phyloP scores from a whole-genome alignment of 2,329 filamentous ascomycete species.

The Pseudocercospora fijiensis region DNA sequence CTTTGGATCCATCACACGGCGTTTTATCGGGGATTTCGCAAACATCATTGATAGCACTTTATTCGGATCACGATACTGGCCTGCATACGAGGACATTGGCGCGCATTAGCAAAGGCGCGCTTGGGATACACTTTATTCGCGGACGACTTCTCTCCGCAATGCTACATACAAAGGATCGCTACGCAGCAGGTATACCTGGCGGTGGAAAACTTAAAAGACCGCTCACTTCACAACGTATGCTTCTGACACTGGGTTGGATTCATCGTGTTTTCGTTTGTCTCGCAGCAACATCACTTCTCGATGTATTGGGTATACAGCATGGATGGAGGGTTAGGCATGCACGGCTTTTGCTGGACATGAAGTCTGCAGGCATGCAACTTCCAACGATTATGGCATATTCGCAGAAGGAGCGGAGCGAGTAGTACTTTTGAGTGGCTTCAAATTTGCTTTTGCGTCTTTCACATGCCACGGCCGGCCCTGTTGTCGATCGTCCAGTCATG shows the following conservation, averaged over 20 bases:
- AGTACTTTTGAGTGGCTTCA: neutral
- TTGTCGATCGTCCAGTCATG: neutral
- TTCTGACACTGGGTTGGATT: neutral
- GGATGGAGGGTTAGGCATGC: constrained; percentile 7
- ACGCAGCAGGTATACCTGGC: constrained; percentile 10
- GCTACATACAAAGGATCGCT: constrained; percentile 8
- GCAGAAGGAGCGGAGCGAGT: neutral
- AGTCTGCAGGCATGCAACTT: constrained; percentile 12
- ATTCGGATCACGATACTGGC: neutral
- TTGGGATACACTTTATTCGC: constrained; percentile 1
- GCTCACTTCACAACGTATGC: neutral
- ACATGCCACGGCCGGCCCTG: constrained; percentile 4
- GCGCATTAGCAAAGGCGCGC: constrained; percentile 8
- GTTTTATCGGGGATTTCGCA: constrained; percentile 12
- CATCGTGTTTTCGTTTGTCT: neutral
- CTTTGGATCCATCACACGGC: constrained; percentile 18
- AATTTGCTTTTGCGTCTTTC: neutral
- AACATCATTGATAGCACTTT: constrained; percentile 7
- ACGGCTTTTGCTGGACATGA: constrained; percentile 13
- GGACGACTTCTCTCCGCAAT: neutral
- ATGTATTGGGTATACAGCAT: constrained; percentile 12
- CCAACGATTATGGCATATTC: constrained; percentile 4
- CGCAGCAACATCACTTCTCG: neutral
- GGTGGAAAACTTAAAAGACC: neutral
- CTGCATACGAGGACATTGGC: constrained; percentile 7